Evolutionary conservation across 2,329 filamentous ascomycete genomes (phyloP), one percentile per base, ranked within the genome.

Genomic region (Neopestalotiopsis rosae): DNA sequence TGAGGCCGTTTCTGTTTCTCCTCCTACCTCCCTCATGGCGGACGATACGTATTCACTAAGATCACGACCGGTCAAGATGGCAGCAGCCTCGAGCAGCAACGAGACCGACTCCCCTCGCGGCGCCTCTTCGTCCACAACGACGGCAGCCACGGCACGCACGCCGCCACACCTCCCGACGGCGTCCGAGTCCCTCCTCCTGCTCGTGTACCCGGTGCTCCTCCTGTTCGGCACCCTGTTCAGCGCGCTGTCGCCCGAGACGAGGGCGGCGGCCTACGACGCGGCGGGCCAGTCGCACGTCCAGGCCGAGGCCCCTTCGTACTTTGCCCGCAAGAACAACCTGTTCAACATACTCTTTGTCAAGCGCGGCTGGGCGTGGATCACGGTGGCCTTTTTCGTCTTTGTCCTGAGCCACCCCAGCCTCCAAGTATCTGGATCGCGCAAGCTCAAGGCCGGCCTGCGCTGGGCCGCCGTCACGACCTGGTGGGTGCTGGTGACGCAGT

Each of bases 331-430:
- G 82, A 88, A 90, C 79, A 99, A 99, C 82, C 75, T 98, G 66
- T 92, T 98, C 87, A 99, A 99, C 79, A 81, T 92, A 61, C 88
- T 94, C 75, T 99, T 98, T 77, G 96, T 99, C 76, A 99, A 99
- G 85, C 86, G 93, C 67, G 95, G 95, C 70, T 99, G 96, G 96
- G 88, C 91, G 64, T 99, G 96, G 96, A 90, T 94, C 38, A 94
- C 93, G 0, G 78, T 89, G 10, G 91, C 93, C 0, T 95, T 97
- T 76, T 81, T 88, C 42, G 80, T 88, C 17, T 94, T 97, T 70
- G 79, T 93, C 6, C 79, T 90, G 57, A 90, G 90, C 30, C 92
- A 97, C 76, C 89, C 92, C 76, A 72, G 83, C 77, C 71, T 87
- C 79, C 17, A 20, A 6, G 45, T 74, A 77, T 38, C 77, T 74